Evolutionary conservation across 1,284 basidiomycete species (phyloP), one percentile per base, ranked within the genome.

Genomic region (Fomitiporia mediterranea): DNA sequence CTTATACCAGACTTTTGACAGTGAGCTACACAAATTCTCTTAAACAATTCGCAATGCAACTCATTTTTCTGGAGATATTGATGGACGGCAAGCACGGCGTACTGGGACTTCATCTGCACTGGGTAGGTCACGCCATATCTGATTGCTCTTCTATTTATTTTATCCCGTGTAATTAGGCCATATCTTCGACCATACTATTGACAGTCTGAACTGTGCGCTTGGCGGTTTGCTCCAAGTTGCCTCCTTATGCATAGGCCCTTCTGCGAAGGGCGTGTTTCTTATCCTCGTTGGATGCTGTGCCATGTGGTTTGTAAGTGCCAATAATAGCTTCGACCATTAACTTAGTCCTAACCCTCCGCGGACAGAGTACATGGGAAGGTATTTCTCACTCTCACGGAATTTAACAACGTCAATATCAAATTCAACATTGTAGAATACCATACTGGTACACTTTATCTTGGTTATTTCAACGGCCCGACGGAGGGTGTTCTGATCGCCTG

Each of bases 321-420:
- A 30, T 9, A 37, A n/a, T 17, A 40, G 17, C 34, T 4, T 53
- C 19, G 13, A 15, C 15, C 19, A 17, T 4, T 11, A n/a, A 4
- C 9, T 27, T 13, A 21, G 23, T 11, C 21, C 23, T 30, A 13
- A 52, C 34, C 39, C 17, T 46, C 11, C 11, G n/a, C 37, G 25
- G 32, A 15, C 19, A 64, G 63, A 64, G 63, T 34, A 64, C 63
- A 7, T 64, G 63, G 63, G 63, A 64, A 60, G 63, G 63, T 64
- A 37, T 11, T 55, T 43, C 21, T 25, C 15, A 19, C 13, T 43
- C 23, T 15, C 8, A 23, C 23, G 15, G 7, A 1, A 17, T 21
- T 42, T 21, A 25, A 21, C 13, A 21, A 21, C 11, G 13, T 23
- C 5, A 19, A 25, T 4, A 23, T 32, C 38, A 4, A 51, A 27